A percentile compares a stretch with the other conserved stretches of the same genome.
Evolutionary conservation across 2,329 filamentous ascomycete species (phyloP).

Genomic region (Daldinia sp.): DNA sequence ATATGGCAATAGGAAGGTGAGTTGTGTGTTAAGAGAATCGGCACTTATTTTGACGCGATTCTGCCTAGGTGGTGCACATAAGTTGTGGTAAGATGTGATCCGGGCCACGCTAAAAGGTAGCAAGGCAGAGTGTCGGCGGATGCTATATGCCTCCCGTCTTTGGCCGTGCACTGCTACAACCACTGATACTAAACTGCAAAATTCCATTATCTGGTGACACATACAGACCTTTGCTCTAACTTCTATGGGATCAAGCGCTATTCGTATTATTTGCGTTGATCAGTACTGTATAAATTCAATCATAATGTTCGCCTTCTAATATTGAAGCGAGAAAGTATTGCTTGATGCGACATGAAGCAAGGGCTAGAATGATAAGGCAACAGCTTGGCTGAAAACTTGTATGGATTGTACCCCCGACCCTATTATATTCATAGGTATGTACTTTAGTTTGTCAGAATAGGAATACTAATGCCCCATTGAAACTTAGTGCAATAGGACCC

Average conservation of each 20-base stretch:
- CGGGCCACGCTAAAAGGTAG: slow-evolving; percentile 12
- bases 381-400: slow-evolving; percentile 1
- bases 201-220: slow-evolving; percentile 24
- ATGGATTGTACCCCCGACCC: not conserved
- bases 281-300: slow-evolving; percentile 3
- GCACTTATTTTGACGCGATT: too few species aligned
- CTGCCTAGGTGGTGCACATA: too few species aligned
- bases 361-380: slow-evolving; percentile 20
- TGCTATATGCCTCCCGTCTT: slow-evolving; percentile 33
- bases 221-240: slow-evolving; percentile 32
- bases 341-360: slow-evolving; percentile 24
- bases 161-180: slow-evolving; percentile 28
- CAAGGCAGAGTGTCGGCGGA: slow-evolving; percentile 10
- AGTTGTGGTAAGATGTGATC: not conserved
- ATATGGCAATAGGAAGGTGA: too few species aligned
- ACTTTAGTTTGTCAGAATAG: slow-evolving; percentile 18
- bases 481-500: slow-evolving; percentile 16
- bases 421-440: slow-evolving; percentile 23
- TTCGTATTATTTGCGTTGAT: slow-evolving; percentile 24
- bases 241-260: slow-evolving; percentile 40
- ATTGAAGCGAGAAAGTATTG: slow-evolving; percentile 27
- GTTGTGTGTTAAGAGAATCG: too few species aligned
- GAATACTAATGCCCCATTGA: not conserved
- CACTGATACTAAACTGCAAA: slow-evolving; percentile 13
- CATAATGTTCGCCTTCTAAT: slow-evolving; percentile 32